These are phyloP conservation scores for Diaporthe sp. DNA, from an alignment of 2,329 filamentous ascomycete species.

Conservation along the genomic window DNA sequence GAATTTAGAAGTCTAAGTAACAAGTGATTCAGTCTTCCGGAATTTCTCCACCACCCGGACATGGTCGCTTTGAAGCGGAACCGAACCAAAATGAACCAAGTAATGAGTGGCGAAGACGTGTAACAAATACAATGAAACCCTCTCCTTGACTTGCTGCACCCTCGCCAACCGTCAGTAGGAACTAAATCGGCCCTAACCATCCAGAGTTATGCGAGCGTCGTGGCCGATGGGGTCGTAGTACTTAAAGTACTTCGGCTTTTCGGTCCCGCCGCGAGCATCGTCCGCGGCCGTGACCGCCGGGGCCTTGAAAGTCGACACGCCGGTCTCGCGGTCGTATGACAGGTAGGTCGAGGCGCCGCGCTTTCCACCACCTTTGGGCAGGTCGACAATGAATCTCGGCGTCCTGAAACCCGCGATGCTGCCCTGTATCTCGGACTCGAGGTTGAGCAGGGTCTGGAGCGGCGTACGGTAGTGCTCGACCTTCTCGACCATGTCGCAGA, in stretches of 20 bases:
- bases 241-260: conserved; percentile 62
- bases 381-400: conserved; percentile 74
- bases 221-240: conserved; percentile 67
- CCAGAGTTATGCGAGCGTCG: neutral
- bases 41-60: neutral
- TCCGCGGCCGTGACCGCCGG: conserved; percentile 62
- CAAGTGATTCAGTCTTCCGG: neutral
- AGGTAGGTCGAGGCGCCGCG: conserved; percentile 61
- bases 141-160: neutral
- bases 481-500: conserved; percentile 73
- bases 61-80: neutral
- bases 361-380: conserved; percentile 75
- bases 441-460: conserved; percentile 68
- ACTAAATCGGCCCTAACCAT: neutral
- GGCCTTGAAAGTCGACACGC: conserved; percentile 68
- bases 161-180: neutral
- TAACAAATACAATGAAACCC: neutral
- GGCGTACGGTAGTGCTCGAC: conserved; percentile 75
- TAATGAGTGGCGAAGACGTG: neutral
- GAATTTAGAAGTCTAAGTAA: neutral
- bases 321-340: conserved; percentile 66
- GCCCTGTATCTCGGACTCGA: conserved; percentile 71
- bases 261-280: conserved; percentile 59
- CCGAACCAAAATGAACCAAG: neutral
- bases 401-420: conserved; percentile 74